These are phyloP conservation scores for Nyctanthes arbortristis DNA, from an alignment of 257 asterid species.

Conservation along the genomic window DNA sequence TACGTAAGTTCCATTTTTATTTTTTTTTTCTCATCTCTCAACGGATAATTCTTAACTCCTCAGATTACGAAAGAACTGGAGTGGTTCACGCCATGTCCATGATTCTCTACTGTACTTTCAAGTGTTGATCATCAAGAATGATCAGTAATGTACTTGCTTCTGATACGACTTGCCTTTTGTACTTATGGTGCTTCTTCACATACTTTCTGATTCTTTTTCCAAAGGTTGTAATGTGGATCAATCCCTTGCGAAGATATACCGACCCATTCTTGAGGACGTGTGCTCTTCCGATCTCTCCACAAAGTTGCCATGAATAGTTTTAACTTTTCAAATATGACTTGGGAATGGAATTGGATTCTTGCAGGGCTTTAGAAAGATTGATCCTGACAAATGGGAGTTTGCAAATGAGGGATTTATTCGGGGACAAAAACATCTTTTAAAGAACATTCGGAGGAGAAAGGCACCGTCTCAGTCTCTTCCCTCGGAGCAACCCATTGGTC, in stretches of 20 bases:
- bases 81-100: too few species aligned
- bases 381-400: constrained; percentile 50
- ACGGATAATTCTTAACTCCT: too few species aligned
- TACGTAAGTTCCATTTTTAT: constrained; percentile 28
- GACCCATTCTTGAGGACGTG: not conserved
- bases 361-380: constrained; percentile 57
- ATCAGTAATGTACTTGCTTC: not conserved
- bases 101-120: too few species aligned
- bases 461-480: constrained; percentile 23
- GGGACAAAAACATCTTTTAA: constrained; percentile 41
- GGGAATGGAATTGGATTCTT: constrained; percentile 20
- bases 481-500: constrained; percentile 31
- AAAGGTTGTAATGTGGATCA: constrained; percentile 1
- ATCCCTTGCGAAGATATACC: not conserved
- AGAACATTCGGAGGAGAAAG: constrained; percentile 41
- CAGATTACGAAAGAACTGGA: too few species aligned
- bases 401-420: constrained; percentile 42
- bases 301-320: not conserved
- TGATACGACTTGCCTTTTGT: not conserved
- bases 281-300: too few species aligned
- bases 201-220: not conserved
- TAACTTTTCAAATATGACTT: not conserved
- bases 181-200: not conserved
- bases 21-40: too few species aligned
- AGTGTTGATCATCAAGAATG: not conserved